phyloP scores from a whole-genome alignment of 2,329 filamentous ascomycete genomes.

The Calonectria pseudoturangicola region DNA sequence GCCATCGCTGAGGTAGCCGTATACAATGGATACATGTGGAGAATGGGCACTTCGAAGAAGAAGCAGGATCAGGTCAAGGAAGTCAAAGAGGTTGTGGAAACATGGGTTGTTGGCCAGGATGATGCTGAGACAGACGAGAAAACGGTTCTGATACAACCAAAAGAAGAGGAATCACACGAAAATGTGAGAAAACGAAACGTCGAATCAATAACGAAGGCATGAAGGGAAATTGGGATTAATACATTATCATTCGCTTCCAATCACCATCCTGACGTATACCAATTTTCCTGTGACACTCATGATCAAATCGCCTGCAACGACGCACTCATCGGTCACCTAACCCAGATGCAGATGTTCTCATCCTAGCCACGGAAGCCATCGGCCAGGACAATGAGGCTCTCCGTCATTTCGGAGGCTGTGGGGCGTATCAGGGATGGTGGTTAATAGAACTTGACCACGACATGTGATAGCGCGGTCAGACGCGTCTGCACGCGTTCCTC shows the following conservation, averaged over 20 bases:
- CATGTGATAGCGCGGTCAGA: constrained; percentile 44
- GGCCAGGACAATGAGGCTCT: background rate
- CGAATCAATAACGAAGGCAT: constrained; percentile 39
- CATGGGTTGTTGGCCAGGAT: constrained; percentile 77
- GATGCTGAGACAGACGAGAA: constrained; percentile 53
- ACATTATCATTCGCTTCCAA: background rate
- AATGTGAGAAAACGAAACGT: constrained; percentile 54
- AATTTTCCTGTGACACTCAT: background rate
- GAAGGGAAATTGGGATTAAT: constrained; percentile 2
- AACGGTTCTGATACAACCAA: constrained; percentile 52
- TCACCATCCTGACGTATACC: background rate
- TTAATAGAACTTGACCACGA: constrained; percentile 19
- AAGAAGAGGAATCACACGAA: constrained; percentile 44
- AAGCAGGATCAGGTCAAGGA: constrained; percentile 77
- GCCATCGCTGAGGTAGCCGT: constrained; percentile 86
- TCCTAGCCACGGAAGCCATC: background rate
- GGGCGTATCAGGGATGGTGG: constrained; percentile 12
- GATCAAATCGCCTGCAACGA: background rate
- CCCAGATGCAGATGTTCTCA: background rate
- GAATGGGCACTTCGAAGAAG: constrained; percentile 80
- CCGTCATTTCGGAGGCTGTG: background rate
- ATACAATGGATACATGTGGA: constrained; percentile 84
- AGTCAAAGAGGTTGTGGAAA: constrained; percentile 81
- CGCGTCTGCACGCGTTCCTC: constrained; percentile 35
- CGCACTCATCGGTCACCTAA: background rate